These are phyloP conservation scores for Populus deltoides DNA, from an alignment of 345 rosid species.

Conservation along the genomic window DNA sequence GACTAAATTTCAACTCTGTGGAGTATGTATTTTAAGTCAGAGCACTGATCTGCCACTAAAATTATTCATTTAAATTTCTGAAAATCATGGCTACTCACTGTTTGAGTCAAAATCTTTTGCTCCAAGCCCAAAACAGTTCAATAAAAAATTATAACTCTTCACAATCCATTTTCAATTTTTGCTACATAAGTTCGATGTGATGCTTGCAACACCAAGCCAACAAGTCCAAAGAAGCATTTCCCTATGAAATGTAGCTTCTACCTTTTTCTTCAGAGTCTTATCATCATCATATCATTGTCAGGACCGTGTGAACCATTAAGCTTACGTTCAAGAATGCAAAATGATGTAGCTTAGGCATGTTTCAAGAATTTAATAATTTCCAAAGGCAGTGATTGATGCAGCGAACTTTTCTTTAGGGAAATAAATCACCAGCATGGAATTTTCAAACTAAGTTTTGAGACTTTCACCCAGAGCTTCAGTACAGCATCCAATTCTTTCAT, in stretches of 20 bases:
- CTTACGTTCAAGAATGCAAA: too few relatives aligned
- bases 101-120: background rate
- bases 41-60: background rate
- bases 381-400: background rate
- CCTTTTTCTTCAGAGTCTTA: background rate
- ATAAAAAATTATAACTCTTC: background rate
- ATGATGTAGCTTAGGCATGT: background rate
- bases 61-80: background rate
- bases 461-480: background rate
- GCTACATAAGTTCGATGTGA: background rate
- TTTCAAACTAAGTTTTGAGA: background rate
- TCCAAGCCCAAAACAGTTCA: background rate
- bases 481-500: background rate
- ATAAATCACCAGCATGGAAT: background rate
- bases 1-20: background rate
- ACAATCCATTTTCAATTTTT: background rate
- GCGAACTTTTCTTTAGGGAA: background rate
- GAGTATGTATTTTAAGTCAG: background rate
- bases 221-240: background rate
- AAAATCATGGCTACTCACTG: background rate
- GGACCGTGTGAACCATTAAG: background rate
- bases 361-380: background rate
- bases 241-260: conserved; percentile 2
- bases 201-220: background rate
- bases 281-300: background rate